Conservation (phyloP, 140 eudicot species). For the Stevia rebaudiana region DNA sequence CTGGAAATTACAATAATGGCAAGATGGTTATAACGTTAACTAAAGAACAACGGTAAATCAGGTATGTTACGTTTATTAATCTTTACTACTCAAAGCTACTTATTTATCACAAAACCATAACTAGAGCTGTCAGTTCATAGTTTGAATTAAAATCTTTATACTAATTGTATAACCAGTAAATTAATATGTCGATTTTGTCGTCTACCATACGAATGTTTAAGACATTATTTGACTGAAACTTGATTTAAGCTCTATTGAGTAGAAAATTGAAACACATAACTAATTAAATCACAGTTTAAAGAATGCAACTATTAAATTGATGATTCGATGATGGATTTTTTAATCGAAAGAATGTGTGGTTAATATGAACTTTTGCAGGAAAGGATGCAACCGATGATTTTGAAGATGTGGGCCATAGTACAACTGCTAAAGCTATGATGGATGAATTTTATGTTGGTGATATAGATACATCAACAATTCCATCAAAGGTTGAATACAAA, state of each 20-base stretch:
- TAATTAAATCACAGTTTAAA: background rate
- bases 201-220: conserved; percentile 2
- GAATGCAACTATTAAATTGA: background rate
- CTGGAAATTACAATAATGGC: background rate
- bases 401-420: conserved; percentile 90
- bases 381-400: conserved; percentile 95
- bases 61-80: conserved; percentile 1
- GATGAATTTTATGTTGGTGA: conserved; percentile 69
- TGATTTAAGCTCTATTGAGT: background rate
- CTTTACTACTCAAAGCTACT: background rate
- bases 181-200: background rate
- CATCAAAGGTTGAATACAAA: conserved; percentile 48
- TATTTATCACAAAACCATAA: background rate
- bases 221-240: background rate
- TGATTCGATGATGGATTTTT: background rate
- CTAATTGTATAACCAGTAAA: background rate
- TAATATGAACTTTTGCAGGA: conserved; percentile 38
- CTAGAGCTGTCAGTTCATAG: background rate
- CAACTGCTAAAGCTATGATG: conserved; percentile 71
- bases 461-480: conserved; percentile 61
- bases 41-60: background rate
- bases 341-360: background rate
- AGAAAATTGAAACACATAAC: background rate
- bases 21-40: background rate
- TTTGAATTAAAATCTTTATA: background rate